A percentile compares a stretch with the other conserved stretches of the same genome.
Conservation (phyloP, 352 stramenopile genomes). For the Phytopythium litorale region DNA sequence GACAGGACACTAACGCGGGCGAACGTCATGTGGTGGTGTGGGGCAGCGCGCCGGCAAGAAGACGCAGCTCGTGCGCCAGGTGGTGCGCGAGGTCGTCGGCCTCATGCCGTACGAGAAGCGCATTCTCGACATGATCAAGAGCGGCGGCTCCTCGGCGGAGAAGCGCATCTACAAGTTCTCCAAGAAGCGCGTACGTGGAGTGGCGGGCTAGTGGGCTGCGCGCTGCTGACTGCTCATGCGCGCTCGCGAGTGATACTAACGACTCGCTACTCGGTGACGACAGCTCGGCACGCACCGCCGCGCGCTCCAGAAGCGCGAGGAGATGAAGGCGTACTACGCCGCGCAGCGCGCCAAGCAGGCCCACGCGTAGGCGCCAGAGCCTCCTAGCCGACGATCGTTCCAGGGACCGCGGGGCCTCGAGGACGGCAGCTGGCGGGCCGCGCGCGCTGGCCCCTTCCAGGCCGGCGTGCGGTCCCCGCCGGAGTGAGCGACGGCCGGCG, state of each 20-base stretch:
- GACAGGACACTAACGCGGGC: conserved; percentile 2
- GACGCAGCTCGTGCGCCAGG: conserved; percentile 92
- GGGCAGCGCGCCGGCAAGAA: conserved; percentile 90
- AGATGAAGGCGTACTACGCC: conserved; percentile 98
- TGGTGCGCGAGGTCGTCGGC: conserved; percentile 97
- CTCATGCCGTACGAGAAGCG: conserved; percentile 99
- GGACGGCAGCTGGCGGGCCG: neutral
- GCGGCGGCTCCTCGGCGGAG: conserved; percentile 93
- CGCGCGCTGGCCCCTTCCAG: neutral
- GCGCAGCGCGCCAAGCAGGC: conserved; percentile 95
- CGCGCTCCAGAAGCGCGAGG: conserved; percentile 97
- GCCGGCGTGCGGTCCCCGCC: neutral
- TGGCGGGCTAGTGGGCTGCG: neutral
- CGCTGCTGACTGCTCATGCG: too few species aligned
- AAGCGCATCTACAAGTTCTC: conserved; percentile 99
- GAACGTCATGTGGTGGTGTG: neutral
- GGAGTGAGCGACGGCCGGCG: neutral
- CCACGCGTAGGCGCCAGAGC: conserved; percentile 39
- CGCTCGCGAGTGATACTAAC: neutral
- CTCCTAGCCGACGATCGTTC: conserved; percentile 36
- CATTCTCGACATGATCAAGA: conserved; percentile 99
- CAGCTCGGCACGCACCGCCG: conserved; percentile 98
- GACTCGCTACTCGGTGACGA: conserved; percentile 1
- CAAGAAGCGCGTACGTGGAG: conserved; percentile 91
- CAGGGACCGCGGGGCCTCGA: conserved; percentile 17